Evolutionary conservation across 108 stramenopile species (phyloP).

Genomic region (Skeletonema grethae): DNA sequence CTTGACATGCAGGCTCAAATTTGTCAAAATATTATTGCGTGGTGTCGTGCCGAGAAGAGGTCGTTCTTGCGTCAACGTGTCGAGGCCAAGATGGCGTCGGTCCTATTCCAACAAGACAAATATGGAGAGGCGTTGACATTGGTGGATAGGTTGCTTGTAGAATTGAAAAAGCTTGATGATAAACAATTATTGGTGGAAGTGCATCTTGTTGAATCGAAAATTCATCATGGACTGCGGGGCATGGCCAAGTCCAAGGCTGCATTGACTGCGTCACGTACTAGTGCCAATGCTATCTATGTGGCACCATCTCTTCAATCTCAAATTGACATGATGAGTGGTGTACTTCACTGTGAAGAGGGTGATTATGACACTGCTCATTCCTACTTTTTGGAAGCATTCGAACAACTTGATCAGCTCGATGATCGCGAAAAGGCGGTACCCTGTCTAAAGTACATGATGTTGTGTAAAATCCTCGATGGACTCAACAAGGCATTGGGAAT

Average conservation of each 20-base stretch:
- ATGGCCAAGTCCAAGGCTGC: constrained; percentile 98
- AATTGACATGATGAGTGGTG: constrained; percentile 97
- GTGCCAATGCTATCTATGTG: constrained; percentile 96
- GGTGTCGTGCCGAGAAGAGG: constrained; percentile 94
- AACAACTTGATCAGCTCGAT: constrained; percentile 92
- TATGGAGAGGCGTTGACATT: constrained; percentile 88
- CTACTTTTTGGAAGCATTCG: constrained; percentile 99
- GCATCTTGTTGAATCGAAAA: constrained; percentile 92
- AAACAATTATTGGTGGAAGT: constrained; percentile 98
- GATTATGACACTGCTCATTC: constrained; percentile 99
- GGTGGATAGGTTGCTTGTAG: constrained; percentile 85
- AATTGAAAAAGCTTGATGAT: constrained; percentile 99
- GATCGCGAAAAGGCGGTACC: constrained; percentile 68
- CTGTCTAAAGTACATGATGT: constrained; percentile 98
- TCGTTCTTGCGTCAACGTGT: constrained; percentile 97
- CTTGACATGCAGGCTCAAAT: constrained; percentile 88
- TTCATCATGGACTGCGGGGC: constrained; percentile 96
- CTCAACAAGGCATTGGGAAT: constrained; percentile 78
- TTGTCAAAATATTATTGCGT: constrained; percentile 85
- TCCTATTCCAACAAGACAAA: constrained; percentile 81
- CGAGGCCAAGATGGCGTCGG: constrained; percentile 90
- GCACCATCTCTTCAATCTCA: constrained; percentile 92
- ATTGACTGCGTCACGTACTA: constrained; percentile 95
- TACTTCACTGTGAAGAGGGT: constrained; percentile 95
- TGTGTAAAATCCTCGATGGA: constrained; percentile 91